Evolutionary conservation across 148 eudicot species (phyloP).

Genomic region (Chenopodium formosanum): DNA sequence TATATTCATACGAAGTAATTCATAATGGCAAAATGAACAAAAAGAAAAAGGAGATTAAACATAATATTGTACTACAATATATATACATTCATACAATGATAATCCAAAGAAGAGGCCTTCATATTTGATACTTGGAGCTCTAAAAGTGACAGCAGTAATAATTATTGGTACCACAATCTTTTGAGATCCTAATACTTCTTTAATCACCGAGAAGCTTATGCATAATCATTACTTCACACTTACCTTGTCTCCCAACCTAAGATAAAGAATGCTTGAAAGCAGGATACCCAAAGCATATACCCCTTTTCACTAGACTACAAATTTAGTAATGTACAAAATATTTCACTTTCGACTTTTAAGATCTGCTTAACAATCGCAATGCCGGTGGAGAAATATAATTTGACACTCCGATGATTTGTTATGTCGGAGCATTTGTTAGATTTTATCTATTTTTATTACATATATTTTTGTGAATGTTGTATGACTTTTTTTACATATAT

Average conservation of each 20-base stretch:
- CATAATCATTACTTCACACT: constrained; percentile 27
- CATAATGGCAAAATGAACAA: neutral
- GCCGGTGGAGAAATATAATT: too few relatives aligned
- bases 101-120: neutral
- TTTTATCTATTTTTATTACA: too few relatives aligned
- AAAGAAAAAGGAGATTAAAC: neutral
- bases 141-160: constrained; percentile 7
- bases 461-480: too few relatives aligned
- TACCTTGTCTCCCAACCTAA: constrained; percentile 24
- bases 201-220: constrained; percentile 18
- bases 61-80: neutral
- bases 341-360: too few relatives aligned
- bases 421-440: too few relatives aligned
- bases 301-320: neutral
- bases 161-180: constrained; percentile 19
- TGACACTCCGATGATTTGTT: too few relatives aligned
- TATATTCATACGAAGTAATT: too few relatives aligned
- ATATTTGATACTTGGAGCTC: neutral
- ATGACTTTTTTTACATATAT: too few relatives aligned
- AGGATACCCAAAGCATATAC: neutral
- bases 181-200: constrained; percentile 5
- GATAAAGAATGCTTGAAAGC: constrained; percentile 9
- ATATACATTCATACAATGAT: too few relatives aligned
- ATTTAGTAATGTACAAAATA: neutral
- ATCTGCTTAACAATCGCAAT: too few relatives aligned